Evolutionary conservation across 2,329 filamentous ascomycete genomes (phyloP).

Genomic region (Raffaelea albimanens): DNA sequence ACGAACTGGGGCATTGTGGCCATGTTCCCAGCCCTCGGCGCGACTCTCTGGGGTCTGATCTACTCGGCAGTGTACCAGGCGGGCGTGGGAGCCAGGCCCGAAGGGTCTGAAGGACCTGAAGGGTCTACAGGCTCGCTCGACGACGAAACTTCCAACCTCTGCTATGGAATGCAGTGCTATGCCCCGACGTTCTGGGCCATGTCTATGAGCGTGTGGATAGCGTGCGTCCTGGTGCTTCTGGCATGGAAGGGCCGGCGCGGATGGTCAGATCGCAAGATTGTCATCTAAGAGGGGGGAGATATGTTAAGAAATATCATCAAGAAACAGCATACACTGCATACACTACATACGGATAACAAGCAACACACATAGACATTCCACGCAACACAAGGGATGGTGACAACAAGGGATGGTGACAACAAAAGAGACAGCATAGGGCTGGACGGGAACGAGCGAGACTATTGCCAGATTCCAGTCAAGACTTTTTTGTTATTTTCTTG

Average conservation of each 20-base stretch:
- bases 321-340: no score
- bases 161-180: slow-evolving; percentile 77
- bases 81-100: slow-evolving; percentile 32
- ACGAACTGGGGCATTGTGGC: slow-evolving; percentile 97
- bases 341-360: no score
- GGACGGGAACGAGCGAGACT: no score
- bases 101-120: neutral
- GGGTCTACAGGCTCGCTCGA: neutral
- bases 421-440: no score
- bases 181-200: slow-evolving; percentile 78
- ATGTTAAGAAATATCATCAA: neutral
- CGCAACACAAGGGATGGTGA: no score
- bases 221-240: slow-evolving; percentile 60
- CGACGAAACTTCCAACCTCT: slow-evolving; percentile 43
- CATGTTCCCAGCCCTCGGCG: slow-evolving; percentile 80
- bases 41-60: slow-evolving; percentile 82
- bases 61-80: slow-evolving; percentile 75
- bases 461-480: no score
- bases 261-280: slow-evolving; percentile 69
- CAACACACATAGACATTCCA: no score
- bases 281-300: slow-evolving; percentile 32
- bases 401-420: no score
- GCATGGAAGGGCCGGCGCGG: slow-evolving; percentile 73
- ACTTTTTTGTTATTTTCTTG: no score
- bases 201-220: slow-evolving; percentile 68